Conservation (phyloP, 176 grass and related monocot species). For the Cenchrus americanus region DNA sequence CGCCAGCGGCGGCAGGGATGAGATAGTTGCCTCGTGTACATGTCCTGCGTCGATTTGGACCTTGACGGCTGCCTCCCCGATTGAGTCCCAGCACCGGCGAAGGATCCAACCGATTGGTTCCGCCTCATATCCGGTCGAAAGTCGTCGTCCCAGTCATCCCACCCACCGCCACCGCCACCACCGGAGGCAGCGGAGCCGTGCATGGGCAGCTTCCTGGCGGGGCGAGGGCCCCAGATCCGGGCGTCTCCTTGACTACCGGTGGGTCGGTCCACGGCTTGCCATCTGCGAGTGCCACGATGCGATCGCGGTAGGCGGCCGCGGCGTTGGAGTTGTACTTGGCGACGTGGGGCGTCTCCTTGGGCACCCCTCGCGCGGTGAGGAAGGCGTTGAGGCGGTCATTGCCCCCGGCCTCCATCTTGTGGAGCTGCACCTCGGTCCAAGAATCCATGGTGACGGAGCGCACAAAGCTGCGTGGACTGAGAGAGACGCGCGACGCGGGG, state of each 20-base stretch:
- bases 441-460: conserved; percentile 99
- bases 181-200: conserved; percentile 26
- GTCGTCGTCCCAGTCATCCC: conserved; percentile 92
- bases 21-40: conserved; percentile 72
- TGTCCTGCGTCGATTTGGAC: conserved; percentile 89
- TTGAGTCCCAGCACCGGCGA: conserved; percentile 38
- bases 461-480: conserved; percentile 98
- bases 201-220: conserved; percentile 63
- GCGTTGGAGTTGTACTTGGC: conserved; percentile 98
- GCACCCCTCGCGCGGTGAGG: conserved; percentile 63
- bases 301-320: too few species aligned
- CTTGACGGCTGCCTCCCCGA: conserved; percentile 65
- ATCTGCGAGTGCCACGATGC: conserved; percentile 81
- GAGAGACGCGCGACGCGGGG: too few species aligned
- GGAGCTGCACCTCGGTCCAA: conserved; percentile 96
- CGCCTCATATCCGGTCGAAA: conserved; percentile 76
- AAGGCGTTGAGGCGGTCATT: conserved; percentile 96
- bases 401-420: conserved; percentile 92
- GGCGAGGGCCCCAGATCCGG: conserved; percentile 55
- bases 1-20: too few species aligned
- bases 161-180: conserved; percentile 43
- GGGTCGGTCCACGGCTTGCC: conserved; percentile 77
- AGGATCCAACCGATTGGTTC: conserved; percentile 77
- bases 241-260: conserved; percentile 74
- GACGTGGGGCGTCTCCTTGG: conserved; percentile 82